Evolutionary conservation across 306 rosid species (phyloP).

Genomic region (Lagenaria siceraria): DNA sequence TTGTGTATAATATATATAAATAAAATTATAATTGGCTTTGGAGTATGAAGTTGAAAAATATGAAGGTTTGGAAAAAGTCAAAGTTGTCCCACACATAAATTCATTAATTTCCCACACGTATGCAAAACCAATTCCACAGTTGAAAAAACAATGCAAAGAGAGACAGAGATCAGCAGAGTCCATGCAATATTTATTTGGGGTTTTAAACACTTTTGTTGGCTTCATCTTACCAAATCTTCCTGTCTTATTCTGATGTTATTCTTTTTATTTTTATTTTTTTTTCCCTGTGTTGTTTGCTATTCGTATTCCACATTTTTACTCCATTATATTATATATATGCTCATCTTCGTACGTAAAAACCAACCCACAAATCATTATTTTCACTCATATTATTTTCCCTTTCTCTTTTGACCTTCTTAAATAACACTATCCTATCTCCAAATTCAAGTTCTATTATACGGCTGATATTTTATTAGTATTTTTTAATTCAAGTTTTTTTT

Average conservation of each 20-base stretch:
- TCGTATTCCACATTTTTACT: background rate
- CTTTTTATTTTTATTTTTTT: too few species aligned
- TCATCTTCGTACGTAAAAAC: background rate
- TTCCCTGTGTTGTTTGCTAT: too few species aligned
- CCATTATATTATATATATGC: background rate
- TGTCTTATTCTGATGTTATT: background rate
- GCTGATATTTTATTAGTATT: background rate
- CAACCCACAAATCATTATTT: background rate
- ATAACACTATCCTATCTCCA: background rate
- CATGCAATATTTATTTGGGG: background rate
- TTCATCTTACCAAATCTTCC: background rate
- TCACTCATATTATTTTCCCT: background rate
- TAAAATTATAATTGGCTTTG: background rate
- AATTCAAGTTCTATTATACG: background rate
- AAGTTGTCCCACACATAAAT: background rate
- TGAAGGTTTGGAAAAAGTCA: background rate
- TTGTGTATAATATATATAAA: background rate
- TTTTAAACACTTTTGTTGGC: background rate
- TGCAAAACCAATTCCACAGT: background rate
- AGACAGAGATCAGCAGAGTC: background rate
- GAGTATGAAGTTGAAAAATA: background rate
- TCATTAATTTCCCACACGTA: conserved; percentile 4
- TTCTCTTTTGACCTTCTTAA: background rate
- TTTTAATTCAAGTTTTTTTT: too few species aligned
- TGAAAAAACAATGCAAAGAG: background rate